Evolutionary conservation across 306 rosid species (phyloP), one percentile per base, ranked within the genome.

Genomic region (Crotalaria pallida): DNA sequence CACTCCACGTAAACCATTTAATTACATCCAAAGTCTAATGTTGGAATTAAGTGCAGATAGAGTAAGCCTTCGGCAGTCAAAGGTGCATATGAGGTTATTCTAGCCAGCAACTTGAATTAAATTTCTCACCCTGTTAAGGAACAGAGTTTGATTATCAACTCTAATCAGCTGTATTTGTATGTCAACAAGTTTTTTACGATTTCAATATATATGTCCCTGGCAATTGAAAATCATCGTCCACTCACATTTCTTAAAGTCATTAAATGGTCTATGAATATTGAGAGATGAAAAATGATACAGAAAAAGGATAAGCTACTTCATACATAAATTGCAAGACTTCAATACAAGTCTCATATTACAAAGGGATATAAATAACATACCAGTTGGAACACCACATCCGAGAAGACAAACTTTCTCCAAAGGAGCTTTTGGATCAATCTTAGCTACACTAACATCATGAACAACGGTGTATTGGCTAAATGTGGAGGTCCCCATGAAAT

Each of bases 391-490:
- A 60, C 98, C 98, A 47, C 98, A 92, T 47, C 96, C 98, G 74
- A 93, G 97, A 64, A 93, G 96, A 77, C 96, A 93, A 11, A 93
- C 96, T 86, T 93, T 93, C 2, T 90, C 96, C 68, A 90, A 60
- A 55, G 98, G 96, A 72, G 98, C 98, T 22, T 71, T 72, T 17
- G 96, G 88, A 67, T 93, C 92, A 55, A 93, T 85, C 86, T 93
- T 93, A 59, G 97, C 98, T 2, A 93, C 97, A 33, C 97, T 88
- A 79, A 90, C 97, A 88, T 86, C 97, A 78, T 93, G 98, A 69
- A 93, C 98, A 75, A 93, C 96, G 1, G 98, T 93, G 78, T 85
- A 93, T 75, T 93, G 98, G 83, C 89, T 93, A 79, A 93, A 93
- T 1, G 97, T 90, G 38, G 94, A 93, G 61, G 97, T 93, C 64